Conservation (phyloP, 305 asterid genomes). For the Fraxinus baroniana region DNA sequence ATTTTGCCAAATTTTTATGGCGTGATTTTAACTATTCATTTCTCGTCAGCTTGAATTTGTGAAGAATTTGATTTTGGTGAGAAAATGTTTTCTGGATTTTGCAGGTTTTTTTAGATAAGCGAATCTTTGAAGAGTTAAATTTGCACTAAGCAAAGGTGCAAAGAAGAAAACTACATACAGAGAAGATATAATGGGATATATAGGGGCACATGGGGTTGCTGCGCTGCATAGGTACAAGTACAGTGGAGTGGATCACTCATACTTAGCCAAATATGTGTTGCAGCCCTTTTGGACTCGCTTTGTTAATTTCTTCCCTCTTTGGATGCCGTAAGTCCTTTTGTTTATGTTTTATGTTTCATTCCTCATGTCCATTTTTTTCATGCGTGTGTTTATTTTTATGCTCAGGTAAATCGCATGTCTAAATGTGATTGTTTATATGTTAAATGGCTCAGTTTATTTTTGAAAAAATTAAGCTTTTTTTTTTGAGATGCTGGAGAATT, state of each 20-base stretch:
- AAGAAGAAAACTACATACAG: neutral
- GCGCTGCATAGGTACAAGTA: conserved; percentile 79
- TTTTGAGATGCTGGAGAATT: neutral
- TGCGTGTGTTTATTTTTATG: neutral
- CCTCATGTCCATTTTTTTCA: neutral
- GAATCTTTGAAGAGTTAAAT: neutral
- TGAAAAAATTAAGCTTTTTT: neutral
- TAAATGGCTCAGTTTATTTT: conserved; percentile 8
- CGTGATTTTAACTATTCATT: neutral
- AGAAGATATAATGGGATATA: conserved; percentile 59
- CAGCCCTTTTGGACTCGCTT: conserved; percentile 90
- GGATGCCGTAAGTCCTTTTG: conserved; percentile 84
- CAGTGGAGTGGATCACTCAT: conserved; percentile 86
- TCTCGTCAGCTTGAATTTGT: neutral
- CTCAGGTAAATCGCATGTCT: neutral
- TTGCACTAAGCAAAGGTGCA: neutral
- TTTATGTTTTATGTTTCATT: neutral
- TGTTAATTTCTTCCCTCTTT: conserved; percentile 84
- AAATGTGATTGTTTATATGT: neutral
- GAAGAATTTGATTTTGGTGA: neutral
- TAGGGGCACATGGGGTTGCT: conserved; percentile 76
- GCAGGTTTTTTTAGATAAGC: conserved; percentile 17
- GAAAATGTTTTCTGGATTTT: neutral
- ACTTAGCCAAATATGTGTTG: conserved; percentile 72
- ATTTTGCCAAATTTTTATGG: neutral